Base-by-base conservation (phyloP, 768 basidiomycete genomes). In the Tylopilus plumbeoviolaceoides region DNA sequence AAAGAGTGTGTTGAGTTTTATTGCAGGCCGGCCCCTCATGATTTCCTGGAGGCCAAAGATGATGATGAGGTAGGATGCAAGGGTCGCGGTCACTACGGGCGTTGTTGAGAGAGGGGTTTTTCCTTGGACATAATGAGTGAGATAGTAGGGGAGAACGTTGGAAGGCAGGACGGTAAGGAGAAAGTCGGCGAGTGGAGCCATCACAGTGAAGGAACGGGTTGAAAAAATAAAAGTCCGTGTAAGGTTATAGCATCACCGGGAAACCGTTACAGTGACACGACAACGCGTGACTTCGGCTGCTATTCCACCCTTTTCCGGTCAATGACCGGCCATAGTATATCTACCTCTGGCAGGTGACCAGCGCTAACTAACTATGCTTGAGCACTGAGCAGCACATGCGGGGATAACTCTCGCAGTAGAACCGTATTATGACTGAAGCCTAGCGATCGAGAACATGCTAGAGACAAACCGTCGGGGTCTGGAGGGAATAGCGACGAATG, bases 11-110 rank as follows among this genome's bases (percentile, higher is more conserved):
- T 85, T 91, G 63, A 97, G 84, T 73, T 84, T 87, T 62, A 79
- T 77, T 9, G 93, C 78, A 62, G 80, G 74, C 45, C 78, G 77
- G 67, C 80, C 81, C 78, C 80, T 89, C 95, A 98, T 97, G 63
- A 89, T 68, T 59, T 82, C 84, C 66, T 85, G 84, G 33, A 88
- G 80, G 58, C 88, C 82, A 66, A 98, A 98, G 65, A 99, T 85
- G 75, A 87, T 74, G 71, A 81, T 84, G 60, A 99, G 84, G 78
- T 99, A 99, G 51, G 80, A 78, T 28, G 71, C 79, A 57, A 99
- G 80, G 14, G 87, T 73, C 28, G 79, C 72, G 30, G 81, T 66
- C 50, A 98, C 95, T 58, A 79, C 78, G 53, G 82, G 78, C 43
- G 72, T 61, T 4, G 84, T 87, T 39, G 80, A 82, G 36, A 88